Base-by-base conservation (phyloP, 352 stramenopile species). In the Phytopythium litorale region DNA sequence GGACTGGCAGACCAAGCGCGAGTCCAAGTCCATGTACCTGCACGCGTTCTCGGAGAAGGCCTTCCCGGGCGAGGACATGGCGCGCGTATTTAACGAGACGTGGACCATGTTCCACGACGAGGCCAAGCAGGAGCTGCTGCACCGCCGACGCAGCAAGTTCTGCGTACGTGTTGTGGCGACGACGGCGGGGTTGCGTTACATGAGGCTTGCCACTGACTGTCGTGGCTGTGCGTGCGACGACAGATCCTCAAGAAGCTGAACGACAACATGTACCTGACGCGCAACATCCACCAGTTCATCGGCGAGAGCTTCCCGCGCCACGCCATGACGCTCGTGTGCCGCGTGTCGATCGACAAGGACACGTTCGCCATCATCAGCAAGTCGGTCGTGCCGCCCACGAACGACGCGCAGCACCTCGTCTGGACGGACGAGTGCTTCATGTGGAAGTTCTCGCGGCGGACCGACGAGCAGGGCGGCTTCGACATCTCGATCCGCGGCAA, bases 201-300 rank as follows among this genome's bases (percentile, higher is more conserved):
- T 18, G n/a, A 48, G 52, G 38, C 12, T 40, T 7, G 30, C 48
- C 19, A 48, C 2, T 37, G 16, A 37, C 1, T 15, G 33, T 43
- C 35, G 71, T 25, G 58, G 30, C 7, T 50, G 19, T 62, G 13
- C n/a, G 28, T 32, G 28, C 8, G 35, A 11, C 50, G 40, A 33
- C 54, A 92, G 84, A 88, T 93, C 60, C 65, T 94, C 32, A 92
- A 89, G 56, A 94, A 94, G 68, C 63, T 94, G 58, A 89, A 84
- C 60, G 82, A 94, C 58, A 89, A 88, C 68, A 92, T 92, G 81
- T 89, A 88, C 64, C 63, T 94, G 55, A 94, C 83, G 25, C 80
- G 84, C 61, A 91, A 94, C 57, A 94, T 94, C 66, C 84, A 94
- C 68, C 84, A 94, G 65, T 94, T 94, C 68, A 90, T 91, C 56